Percentiles rank a stretch among this genome's conserved stretches.
phyloP scores from a whole-genome alignment of 805 yeast genomes.

The Ogataea nitratoaversa region DNA sequence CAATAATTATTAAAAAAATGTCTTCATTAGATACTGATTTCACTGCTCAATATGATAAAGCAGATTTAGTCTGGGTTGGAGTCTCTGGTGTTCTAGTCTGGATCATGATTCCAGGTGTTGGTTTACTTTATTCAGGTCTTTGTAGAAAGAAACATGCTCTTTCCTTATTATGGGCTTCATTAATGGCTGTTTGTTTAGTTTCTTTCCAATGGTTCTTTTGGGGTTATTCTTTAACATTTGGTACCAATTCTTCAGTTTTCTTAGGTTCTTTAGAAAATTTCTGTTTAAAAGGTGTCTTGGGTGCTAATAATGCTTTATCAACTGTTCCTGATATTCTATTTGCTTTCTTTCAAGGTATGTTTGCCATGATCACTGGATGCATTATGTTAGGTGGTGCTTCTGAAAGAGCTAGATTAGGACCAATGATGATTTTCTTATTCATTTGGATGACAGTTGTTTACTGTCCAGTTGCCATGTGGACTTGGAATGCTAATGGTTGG shows the following conservation, averaged over 20 bases:
- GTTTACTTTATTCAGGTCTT: conserved; percentile 86
- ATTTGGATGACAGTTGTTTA: conserved; percentile 94
- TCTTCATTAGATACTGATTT: too few species aligned
- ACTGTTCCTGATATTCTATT: conserved; percentile 87
- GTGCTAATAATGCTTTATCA: conserved; percentile 65
- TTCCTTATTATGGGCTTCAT: conserved; percentile 87
- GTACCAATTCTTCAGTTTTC: conserved; percentile 48
- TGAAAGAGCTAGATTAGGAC: conserved; percentile 93
- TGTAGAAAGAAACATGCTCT: conserved; percentile 95
- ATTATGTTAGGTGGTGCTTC: conserved; percentile 97
- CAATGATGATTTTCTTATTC: conserved; percentile 93
- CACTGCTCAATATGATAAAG: conserved; percentile 64
- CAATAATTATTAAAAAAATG: too few species aligned
- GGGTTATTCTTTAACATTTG: conserved; percentile 91
- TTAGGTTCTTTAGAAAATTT: conserved; percentile 81
- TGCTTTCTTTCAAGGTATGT: conserved; percentile 94
- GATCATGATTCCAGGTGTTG: conserved; percentile 97
- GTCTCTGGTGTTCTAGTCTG: conserved; percentile 78
- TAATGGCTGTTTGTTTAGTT: conserved; percentile 81
- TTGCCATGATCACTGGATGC: conserved; percentile 88
- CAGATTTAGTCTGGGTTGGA: conserved; percentile 84
- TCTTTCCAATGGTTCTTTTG: conserved; percentile 97
- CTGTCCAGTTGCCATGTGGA: conserved; percentile 96
- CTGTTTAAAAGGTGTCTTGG: conserved; percentile 75
- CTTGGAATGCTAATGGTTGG: conserved; percentile 97